Evolutionary conservation across 805 yeast genomes (phyloP), one percentile per base, ranked within the genome.

Genomic region (Saccharomyces eubayanus): DNA sequence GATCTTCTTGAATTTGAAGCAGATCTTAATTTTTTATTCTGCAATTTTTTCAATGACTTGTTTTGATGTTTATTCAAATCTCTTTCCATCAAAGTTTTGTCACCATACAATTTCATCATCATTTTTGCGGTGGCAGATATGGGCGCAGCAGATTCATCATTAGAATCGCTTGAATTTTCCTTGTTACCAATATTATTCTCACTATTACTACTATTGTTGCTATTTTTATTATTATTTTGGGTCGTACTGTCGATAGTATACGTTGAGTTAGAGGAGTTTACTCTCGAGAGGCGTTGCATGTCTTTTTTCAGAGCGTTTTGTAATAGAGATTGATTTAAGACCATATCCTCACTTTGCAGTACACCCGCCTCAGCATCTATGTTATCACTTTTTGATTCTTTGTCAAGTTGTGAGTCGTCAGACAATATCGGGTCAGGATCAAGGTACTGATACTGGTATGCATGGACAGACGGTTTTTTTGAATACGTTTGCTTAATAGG

Each of bases 251-350:
- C n/a, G 11, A 46, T 36, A 28, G 36, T 16, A n/a, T 47, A 31
- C 12, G 36, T 47, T 9, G 50, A 51, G 16, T 27, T 8, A 2
- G 50, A 48, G 9, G 30, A 47, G 43, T 36, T 36, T 16, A 10
- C 43, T 16, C 43, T 36, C 6, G 43, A 36, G 20, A 36, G 43
- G 8, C 66, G 48, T 41, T 62, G 61, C 62, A 61, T 57, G 43
- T 61, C 67, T 27, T 58, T 58, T 51, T 58, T 62, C 10, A 63
- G 27, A 21, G 54, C 61, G 30, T 58, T 56, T 21, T 60, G 58
- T 20, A 62, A 51, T 11, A 57, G 48, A 1, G 63, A 48, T 47
- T 59, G 61, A 41, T 61, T 62, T 16, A 62, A 43, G 10, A 62
- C 57, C 36, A 56, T 58, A 48, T 62, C 66, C 41, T 60, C 60